Evolutionary conservation across 805 yeast genomes (phyloP).

Genomic region (Metschnikowia arizonensis): DNA sequence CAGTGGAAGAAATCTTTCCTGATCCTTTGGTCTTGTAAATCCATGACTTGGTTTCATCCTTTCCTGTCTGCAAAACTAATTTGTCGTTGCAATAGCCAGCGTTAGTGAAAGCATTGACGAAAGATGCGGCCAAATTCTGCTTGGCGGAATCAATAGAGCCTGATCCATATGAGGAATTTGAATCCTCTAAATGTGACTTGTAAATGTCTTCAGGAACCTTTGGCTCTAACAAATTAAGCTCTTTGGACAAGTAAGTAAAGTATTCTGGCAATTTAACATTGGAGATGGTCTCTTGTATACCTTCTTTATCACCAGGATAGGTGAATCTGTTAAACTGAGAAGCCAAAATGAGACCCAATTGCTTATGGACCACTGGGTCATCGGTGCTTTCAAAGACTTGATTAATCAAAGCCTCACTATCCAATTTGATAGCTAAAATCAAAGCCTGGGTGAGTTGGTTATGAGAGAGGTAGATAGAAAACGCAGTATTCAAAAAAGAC

Average conservation of each 20-base stretch:
- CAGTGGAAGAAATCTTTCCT: constrained; percentile 90
- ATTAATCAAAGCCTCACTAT: constrained; percentile 70
- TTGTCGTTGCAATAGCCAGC: constrained; percentile 89
- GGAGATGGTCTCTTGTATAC: constrained; percentile 79
- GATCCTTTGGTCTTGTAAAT: constrained; percentile 86
- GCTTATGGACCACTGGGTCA: constrained; percentile 76
- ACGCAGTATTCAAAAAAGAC: constrained; percentile 84
- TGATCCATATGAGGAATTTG: constrained; percentile 54
- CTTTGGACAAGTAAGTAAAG: constrained; percentile 75
- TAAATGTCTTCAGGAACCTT: constrained; percentile 93
- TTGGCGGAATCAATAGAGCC: constrained; percentile 76
- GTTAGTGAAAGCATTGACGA: constrained; percentile 87
- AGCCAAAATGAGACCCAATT: constrained; percentile 83
- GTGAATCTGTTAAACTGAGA: constrained; percentile 80
- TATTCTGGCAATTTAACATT: constrained; percentile 76
- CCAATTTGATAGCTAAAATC: constrained; percentile 83
- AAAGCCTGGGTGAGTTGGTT: constrained; percentile 85
- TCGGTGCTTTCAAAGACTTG: constrained; percentile 78
- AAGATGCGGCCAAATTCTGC: constrained; percentile 91
- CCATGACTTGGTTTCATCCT: constrained; percentile 72
- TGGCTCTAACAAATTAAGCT: constrained; percentile 83
- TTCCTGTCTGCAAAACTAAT: constrained; percentile 54
- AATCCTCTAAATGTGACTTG: constrained; percentile 81
- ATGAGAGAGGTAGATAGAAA: constrained; percentile 72
- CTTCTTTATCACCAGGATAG: constrained; percentile 54